Evolutionary conservation across 75 land plant species (phyloP).

Genomic region (Cryptomeria japonica): DNA sequence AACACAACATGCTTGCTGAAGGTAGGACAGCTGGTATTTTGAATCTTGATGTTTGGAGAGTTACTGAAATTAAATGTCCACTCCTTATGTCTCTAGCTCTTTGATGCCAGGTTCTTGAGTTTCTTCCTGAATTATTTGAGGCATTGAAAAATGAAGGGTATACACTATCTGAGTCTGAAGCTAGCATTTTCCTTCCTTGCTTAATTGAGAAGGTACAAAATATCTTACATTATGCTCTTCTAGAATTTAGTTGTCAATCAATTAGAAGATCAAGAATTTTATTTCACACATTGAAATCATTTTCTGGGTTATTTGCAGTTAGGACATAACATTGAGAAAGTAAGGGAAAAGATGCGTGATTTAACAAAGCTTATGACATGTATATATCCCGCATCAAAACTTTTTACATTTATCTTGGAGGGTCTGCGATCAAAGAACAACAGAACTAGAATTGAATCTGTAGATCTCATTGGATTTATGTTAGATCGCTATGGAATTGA

Average conservation of each 20-base stretch:
- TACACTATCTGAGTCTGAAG: conserved; percentile 78
- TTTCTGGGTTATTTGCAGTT: conserved; percentile 50
- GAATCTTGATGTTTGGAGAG: not conserved
- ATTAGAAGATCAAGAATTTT: not conserved
- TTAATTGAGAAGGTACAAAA: conserved; percentile 82
- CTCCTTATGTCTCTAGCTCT: not conserved
- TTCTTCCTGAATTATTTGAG: conserved; percentile 86
- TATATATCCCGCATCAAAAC: conserved; percentile 75
- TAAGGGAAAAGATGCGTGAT: conserved; percentile 91
- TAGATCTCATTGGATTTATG: conserved; percentile 81
- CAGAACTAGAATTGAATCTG: conserved; percentile 89
- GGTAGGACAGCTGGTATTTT: conserved; percentile 39
- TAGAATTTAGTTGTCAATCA: not conserved
- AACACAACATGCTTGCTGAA: conserved; percentile 97
- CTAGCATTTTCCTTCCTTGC: conserved; percentile 90
- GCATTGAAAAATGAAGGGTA: conserved; percentile 78
- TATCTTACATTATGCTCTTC: not conserved
- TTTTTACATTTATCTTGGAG: conserved; percentile 77
- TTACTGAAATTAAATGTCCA: not conserved
- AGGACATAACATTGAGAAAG: conserved; percentile 97
- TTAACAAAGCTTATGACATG: conserved; percentile 66
- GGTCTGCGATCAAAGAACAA: conserved; percentile 96
- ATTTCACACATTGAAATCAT: not conserved
- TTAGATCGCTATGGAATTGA: conserved; percentile 83
- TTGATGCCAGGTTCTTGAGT: conserved; percentile 79